Base-by-base conservation (phyloP, 2,329 filamentous ascomycete species). In the Fusarium floridanum region DNA sequence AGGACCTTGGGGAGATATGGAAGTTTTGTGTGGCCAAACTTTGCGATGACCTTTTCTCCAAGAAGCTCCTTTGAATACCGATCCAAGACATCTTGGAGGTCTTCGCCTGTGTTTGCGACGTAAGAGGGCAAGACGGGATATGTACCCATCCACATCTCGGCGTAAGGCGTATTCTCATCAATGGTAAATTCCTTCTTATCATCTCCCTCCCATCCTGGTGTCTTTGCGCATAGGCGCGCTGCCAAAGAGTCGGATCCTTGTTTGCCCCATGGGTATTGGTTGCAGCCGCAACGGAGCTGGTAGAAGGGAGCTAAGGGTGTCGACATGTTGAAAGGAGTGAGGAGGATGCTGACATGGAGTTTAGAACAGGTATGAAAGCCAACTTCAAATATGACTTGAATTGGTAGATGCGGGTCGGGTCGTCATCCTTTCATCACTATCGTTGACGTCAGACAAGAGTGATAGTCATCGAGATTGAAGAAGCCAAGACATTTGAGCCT, bases 1-100 rank as follows among this genome's bases (percentile, higher is more conserved):
- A 95, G 85, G 48, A 95, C 89, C 84, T 95, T 95, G 10, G 92
- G 92, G 0, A 95, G 84, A 80, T 91, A 95, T 2, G 93, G 93
- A 3, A 95, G 84, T 73, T 93, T 91, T 3, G 85, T 74, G 59
- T 80, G 84, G 56, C 90, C 91, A 67, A 92, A 91, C 62, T 90
- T 89, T 22, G 90, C 82, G 6, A 90, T 83, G 6, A 91, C 89
- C 2, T 86, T 85, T 67, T 90, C 86, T 4, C 93, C 93, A 2
- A 95, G 85, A 0, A 94, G 85, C 67, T 89, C 84, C 22, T 91
- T 86, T 39, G 91, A 86, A 78, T 93, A 86, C 64, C 84, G 84
- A 72, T 92, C 87, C 36, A 95, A 83, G 17, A 93, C 88, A 24
- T 92, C 88, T 71, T 90, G 88, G 2, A 95, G 87, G 32, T 88